Conservation (phyloP, 2,329 filamentous ascomycete species). For the Trichoderma sp. region DNA sequence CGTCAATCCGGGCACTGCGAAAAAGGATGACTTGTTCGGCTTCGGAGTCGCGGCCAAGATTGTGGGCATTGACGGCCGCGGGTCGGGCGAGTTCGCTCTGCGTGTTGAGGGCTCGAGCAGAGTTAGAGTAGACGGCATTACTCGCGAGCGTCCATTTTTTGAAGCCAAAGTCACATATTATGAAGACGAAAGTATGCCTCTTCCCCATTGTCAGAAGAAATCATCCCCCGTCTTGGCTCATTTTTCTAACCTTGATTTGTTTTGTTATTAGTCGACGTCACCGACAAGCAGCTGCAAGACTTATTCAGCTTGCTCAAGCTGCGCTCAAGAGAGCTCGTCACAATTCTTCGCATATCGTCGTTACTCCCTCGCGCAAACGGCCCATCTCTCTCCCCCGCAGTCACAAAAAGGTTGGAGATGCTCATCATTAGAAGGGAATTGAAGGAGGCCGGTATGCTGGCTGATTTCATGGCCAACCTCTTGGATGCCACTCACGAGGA, state of each 20-base stretch:
- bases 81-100: slow-evolving; percentile 73
- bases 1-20: slow-evolving; percentile 57
- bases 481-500: slow-evolving; percentile 86
- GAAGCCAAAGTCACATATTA: slow-evolving; percentile 74
- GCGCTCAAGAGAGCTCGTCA: slow-evolving; percentile 80
- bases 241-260: slow-evolving; percentile 13
- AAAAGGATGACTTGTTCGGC: slow-evolving; percentile 72
- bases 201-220: background rate
- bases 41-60: slow-evolving; percentile 82
- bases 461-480: slow-evolving; percentile 96
- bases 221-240: background rate
- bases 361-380: slow-evolving; percentile 70
- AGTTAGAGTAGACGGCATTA: slow-evolving; percentile 62
- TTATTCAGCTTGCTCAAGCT: slow-evolving; percentile 79
- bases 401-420: slow-evolving; percentile 80
- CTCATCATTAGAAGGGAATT: slow-evolving; percentile 82
- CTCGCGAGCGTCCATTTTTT: slow-evolving; percentile 79
- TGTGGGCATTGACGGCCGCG: slow-evolving; percentile 71
- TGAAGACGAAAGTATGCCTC: slow-evolving; percentile 62
- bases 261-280: slow-evolving; percentile 28
- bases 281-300: slow-evolving; percentile 62
- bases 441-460: slow-evolving; percentile 77
- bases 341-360: slow-evolving; percentile 78
- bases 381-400: slow-evolving; percentile 71
- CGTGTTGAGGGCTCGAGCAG: slow-evolving; percentile 82